Evolutionary conservation across 805 yeast genomes (phyloP).

Genomic region (Candida railenensis): DNA sequence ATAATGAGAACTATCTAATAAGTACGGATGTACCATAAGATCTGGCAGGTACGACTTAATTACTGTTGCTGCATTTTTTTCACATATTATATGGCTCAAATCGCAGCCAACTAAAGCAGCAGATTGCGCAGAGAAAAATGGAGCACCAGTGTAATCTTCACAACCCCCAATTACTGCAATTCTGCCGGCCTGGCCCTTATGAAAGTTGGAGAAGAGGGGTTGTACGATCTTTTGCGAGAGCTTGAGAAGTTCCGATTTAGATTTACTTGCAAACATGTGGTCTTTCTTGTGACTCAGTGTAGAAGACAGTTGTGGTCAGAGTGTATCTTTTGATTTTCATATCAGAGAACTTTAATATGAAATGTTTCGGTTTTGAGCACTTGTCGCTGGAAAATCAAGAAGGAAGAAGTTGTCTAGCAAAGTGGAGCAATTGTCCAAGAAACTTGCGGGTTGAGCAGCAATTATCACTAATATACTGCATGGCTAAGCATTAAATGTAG

Average conservation of each 20-base stretch:
- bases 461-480: too few species aligned
- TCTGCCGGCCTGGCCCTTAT: conserved; percentile 92
- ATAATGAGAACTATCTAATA: conserved; percentile 49
- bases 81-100: conserved; percentile 88
- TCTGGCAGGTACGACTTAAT: conserved; percentile 90
- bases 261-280: conserved; percentile 23
- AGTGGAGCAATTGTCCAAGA: too few species aligned
- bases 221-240: conserved; percentile 64
- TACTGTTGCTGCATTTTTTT: conserved; percentile 68
- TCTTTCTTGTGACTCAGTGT: too few species aligned
- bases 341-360: too few species aligned
- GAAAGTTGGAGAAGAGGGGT: conserved; percentile 66
- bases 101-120: conserved; percentile 86
- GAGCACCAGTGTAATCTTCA: conserved; percentile 97
- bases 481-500: too few species aligned
- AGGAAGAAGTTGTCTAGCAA: too few species aligned
- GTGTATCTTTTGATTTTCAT: too few species aligned
- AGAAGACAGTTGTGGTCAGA: too few species aligned
- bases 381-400: too few species aligned
- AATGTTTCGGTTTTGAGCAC: too few species aligned
- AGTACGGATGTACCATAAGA: conserved; percentile 93
- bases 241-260: conserved; percentile 45
- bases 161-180: conserved; percentile 90
- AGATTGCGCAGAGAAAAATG: conserved; percentile 85
- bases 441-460: too few species aligned